Base-by-base conservation (phyloP, 108 stramenopile species). In the Conticribra weissflogii region DNA sequence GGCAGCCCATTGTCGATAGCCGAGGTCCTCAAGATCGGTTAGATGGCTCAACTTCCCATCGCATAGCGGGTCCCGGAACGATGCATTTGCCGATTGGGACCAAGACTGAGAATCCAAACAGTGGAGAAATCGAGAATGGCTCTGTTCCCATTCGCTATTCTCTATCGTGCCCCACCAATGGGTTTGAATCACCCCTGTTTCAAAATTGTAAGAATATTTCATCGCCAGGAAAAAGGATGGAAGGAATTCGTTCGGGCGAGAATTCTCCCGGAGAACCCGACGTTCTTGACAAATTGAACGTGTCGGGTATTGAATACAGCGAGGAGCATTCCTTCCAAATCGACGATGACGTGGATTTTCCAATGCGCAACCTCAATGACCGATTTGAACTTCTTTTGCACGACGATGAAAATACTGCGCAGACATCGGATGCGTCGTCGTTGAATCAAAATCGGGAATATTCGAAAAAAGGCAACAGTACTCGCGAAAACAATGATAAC, bases 161-260 rank as follows among this genome's bases (percentile, higher is more conserved):
- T 3, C 55, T 73, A 16, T 73, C 72, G 19, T 73, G 72, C 21
- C 72, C 72, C 36, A 54, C 72, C 4, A 44, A 62, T 22, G 63
- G 63, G 17, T 73, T 73, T 36, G 72, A 73, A 59, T 73, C 72
- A 23, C 72, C 72, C 15, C 47, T 73, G 18, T 51, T 66, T 41
- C 32, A 28, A 21, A 51, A 51, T 51, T 12, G 12, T 12, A 51
- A 22, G 14, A 36, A 14, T 64, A 29, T 24, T n/a, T n/a, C 34
- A 19, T 44, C 34, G 24, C 59, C 59, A n/a, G 28, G 2, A 19
- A 47, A n/a, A 1, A 2, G 25, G 29, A 54, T 44, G 22, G 36
- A 22, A n/a, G 58, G 62, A 27, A 49, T 63, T 45, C 41, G 50
- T 25, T 47, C 69, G 17, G 47, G 52, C 24, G 22, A 34, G 34